phyloP scores from a whole-genome alignment of 225 moss, liverwort and hornwort species.

The Sphagnum tenellum region DNA sequence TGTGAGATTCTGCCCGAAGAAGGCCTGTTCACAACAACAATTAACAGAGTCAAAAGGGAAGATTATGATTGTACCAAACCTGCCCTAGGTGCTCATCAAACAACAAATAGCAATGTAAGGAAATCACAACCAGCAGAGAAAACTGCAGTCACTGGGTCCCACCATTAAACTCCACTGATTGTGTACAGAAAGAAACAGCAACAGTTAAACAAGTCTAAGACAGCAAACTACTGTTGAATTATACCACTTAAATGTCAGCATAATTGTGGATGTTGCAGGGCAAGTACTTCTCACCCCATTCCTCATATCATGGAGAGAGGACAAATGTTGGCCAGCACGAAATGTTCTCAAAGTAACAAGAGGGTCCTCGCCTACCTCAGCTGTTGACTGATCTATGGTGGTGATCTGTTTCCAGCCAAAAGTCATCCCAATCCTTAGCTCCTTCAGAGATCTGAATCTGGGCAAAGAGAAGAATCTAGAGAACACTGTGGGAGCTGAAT shows the following conservation, averaged over 20 bases:
- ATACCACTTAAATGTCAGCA: neutral
- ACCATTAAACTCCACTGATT: no score
- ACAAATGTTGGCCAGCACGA: constrained; percentile 22
- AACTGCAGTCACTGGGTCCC: no score
- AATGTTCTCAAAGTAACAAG: constrained; percentile 14
- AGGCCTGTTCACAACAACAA: constrained; percentile 14
- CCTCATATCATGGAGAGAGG: constrained; percentile 12
- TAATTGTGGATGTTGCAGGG: neutral
- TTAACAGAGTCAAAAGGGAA: neutral
- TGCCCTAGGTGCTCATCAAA: neutral
- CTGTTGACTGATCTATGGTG: constrained; percentile 32
- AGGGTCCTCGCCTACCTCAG: constrained; percentile 27
- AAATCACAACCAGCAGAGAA: no score
- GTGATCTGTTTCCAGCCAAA: constrained; percentile 15
- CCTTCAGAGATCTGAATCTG: no score
- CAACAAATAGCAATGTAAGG: no score
- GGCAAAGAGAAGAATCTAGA: no score
- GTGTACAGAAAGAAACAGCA: no score
- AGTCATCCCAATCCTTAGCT: neutral
- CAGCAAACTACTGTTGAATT: neutral
- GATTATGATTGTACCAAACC: neutral
- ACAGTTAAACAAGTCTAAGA: neutral
- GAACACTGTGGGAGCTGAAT: neutral
- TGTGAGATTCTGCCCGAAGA: constrained; percentile 30
- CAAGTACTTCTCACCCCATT: constrained; percentile 13